A percentile compares a stretch with the other conserved stretches of the same genome.
phyloP scores from a whole-genome alignment of 2,329 filamentous ascomycete species.

The Talaromyces sp. region DNA sequence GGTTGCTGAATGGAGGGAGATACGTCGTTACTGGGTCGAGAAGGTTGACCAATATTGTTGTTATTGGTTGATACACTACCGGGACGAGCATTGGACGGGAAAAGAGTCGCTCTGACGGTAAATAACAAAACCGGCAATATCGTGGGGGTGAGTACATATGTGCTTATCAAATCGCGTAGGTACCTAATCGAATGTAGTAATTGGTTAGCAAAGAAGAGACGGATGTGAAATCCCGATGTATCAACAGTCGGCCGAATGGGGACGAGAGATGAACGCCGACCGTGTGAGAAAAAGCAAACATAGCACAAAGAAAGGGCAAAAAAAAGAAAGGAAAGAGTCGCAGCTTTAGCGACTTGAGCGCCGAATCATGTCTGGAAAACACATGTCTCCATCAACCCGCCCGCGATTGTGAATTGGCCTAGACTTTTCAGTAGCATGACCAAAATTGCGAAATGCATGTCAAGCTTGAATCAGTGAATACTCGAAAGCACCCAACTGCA shows the following conservation, averaged over 20 bases:
- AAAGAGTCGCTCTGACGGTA: constrained; percentile 70
- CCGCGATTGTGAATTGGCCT: not conserved
- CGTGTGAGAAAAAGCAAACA: constrained; percentile 9
- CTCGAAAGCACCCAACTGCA: constrained; percentile 4
- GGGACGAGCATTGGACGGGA: constrained; percentile 78
- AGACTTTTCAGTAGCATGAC: constrained; percentile 5
- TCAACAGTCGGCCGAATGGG: not conserved
- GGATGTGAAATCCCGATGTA: constrained; percentile 1
- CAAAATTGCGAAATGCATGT: constrained; percentile 7
- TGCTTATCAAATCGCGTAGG: constrained; percentile 50
- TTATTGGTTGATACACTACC: constrained; percentile 42
- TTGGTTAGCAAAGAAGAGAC: constrained; percentile 1
- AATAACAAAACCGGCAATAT: constrained; percentile 60
- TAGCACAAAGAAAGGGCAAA: not conserved
- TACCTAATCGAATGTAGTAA: constrained; percentile 33
- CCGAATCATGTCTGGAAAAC: constrained; percentile 6
- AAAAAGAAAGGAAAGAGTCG: constrained; percentile 1
- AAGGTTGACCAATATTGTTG: constrained; percentile 24
- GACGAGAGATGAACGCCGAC: not conserved
- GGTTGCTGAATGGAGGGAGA: constrained; percentile 21
- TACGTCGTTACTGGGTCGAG: constrained; percentile 18
- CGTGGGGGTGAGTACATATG: constrained; percentile 61
- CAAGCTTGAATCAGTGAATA: not conserved
- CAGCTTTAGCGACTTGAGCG: not conserved
- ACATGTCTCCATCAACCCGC: not conserved